phyloP scores from a whole-genome alignment of 345 rosid species.

The Adansonia digitata region DNA sequence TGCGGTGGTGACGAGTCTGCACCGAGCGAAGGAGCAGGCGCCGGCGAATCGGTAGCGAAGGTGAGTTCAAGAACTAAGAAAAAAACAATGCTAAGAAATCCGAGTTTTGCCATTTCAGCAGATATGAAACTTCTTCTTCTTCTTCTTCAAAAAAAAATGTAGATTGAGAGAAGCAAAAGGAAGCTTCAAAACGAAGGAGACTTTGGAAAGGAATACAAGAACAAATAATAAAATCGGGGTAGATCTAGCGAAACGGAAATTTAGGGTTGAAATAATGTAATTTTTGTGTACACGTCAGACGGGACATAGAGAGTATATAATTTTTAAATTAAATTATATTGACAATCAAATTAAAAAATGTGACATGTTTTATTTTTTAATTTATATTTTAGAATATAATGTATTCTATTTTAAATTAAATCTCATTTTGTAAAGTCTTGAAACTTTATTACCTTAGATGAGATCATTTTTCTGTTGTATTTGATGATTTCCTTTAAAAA shows the following conservation, averaged over 20 bases:
- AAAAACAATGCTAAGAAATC: neutral
- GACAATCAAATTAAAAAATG: too few relatives aligned
- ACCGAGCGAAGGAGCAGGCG: constrained; percentile 16
- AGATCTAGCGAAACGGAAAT: constrained; percentile 8
- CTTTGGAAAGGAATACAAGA: neutral
- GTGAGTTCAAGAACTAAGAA: constrained; percentile 15
- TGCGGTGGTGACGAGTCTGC: constrained; percentile 15
- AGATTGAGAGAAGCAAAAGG: neutral
- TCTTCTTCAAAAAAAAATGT: too few relatives aligned
- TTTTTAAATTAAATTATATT: too few relatives aligned
- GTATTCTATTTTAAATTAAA: too few relatives aligned
- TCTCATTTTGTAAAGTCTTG: too few relatives aligned
- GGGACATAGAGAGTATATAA: too few relatives aligned
- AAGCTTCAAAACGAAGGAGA: neutral
- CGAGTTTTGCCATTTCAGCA: constrained; percentile 9
- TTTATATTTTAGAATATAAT: too few relatives aligned
- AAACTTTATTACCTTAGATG: too few relatives aligned
- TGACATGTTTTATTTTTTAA: too few relatives aligned
- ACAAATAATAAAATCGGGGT: neutral
- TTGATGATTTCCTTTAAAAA: too few relatives aligned
- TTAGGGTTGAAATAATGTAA: neutral
- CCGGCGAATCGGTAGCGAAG: constrained; percentile 18
- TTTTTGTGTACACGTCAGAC: neutral
- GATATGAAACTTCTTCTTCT: constrained; percentile 3
- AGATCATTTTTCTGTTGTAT: too few relatives aligned